Conservation (phyloP, 2,329 filamentous ascomycete species). For the Ophiosphaerella korrae region DNA sequence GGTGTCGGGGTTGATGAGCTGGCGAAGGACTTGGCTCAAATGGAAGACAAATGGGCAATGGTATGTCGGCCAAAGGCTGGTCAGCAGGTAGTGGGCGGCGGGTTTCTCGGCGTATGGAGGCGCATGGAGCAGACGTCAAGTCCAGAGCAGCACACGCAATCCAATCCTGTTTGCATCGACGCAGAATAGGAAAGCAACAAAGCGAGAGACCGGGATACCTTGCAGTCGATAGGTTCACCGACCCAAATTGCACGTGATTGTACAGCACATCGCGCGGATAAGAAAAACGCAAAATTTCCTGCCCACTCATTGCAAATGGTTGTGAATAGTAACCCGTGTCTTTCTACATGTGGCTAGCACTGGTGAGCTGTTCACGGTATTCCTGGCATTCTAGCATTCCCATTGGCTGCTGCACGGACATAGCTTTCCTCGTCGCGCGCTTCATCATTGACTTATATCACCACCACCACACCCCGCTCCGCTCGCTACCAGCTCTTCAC, state of each 20-base stretch:
- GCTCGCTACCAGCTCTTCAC: constrained; percentile 29
- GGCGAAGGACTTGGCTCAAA: constrained; percentile 27
- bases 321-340: constrained; percentile 9
- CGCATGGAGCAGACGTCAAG: constrained; percentile 31
- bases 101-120: constrained; percentile 46
- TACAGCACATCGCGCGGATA: constrained; percentile 23
- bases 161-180: too few relatives aligned
- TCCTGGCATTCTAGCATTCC: constrained; percentile 9
- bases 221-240: constrained; percentile 5
- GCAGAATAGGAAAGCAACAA: neutral
- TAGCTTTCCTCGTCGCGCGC: constrained; percentile 25
- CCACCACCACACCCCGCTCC: constrained; percentile 33
- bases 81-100: constrained; percentile 42
- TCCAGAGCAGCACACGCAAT: neutral
- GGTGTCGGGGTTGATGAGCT: constrained; percentile 36
- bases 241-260: constrained; percentile 7
- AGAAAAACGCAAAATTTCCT: constrained; percentile 12
- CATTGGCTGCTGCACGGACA: constrained; percentile 31
- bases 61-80: constrained; percentile 47
- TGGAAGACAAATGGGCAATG: constrained; percentile 42
- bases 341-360: constrained; percentile 20
- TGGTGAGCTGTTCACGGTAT: constrained; percentile 23
- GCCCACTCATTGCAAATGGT: constrained; percentile 19
- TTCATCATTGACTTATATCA: constrained; percentile 35
- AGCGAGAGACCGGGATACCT: neutral